phyloP scores from a whole-genome alignment of 164 flowering plant species.

The Berberis thunbergii region DNA sequence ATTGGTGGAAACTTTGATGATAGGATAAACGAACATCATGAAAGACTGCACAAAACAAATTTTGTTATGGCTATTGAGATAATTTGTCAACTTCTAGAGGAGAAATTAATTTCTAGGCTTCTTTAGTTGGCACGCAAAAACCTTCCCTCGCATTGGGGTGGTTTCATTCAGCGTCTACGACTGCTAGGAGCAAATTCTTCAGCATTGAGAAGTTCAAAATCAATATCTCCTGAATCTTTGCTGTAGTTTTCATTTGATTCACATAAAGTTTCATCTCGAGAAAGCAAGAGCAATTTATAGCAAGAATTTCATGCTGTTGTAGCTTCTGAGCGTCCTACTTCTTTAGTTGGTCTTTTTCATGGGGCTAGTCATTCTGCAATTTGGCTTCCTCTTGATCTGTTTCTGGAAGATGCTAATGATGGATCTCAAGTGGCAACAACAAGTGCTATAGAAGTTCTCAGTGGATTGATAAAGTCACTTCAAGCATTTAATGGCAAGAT shows the following conservation, averaged over 20 bases:
- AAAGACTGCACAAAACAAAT: slow-evolving; percentile 50
- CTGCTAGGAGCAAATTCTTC: slow-evolving; percentile 55
- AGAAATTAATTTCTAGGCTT: slow-evolving; percentile 63
- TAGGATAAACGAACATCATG: slow-evolving; percentile 36
- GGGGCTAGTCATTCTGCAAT: slow-evolving; percentile 51
- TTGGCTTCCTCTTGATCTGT: slow-evolving; percentile 90
- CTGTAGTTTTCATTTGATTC: slow-evolving; percentile 51
- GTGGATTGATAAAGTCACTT: slow-evolving; percentile 69
- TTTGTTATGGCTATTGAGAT: slow-evolving; percentile 66
- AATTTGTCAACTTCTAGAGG: slow-evolving; percentile 60
- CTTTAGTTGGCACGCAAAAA: slow-evolving; percentile 66
- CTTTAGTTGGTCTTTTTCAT: slow-evolving; percentile 44
- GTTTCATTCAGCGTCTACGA: slow-evolving; percentile 40
- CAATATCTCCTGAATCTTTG: slow-evolving; percentile 51
- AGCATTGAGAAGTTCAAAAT: slow-evolving; percentile 47
- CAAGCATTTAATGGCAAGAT: slow-evolving; percentile 78
- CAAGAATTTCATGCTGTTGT: slow-evolving; percentile 38
- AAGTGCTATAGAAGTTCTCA: slow-evolving; percentile 72
- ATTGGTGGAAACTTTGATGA: slow-evolving; percentile 32
- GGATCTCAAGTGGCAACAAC: slow-evolving; percentile 60
- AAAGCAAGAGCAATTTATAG: slow-evolving; percentile 31
- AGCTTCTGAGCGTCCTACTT: slow-evolving; percentile 40
- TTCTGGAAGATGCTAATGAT: slow-evolving; percentile 86
- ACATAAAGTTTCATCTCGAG: slow-evolving; percentile 27
- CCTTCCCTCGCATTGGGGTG: slow-evolving; percentile 68